Percentiles rank a stretch among this genome's conserved stretches.
phyloP scores from a whole-genome alignment of 257 asterid genomes.

The Ehretia macrophylla region DNA sequence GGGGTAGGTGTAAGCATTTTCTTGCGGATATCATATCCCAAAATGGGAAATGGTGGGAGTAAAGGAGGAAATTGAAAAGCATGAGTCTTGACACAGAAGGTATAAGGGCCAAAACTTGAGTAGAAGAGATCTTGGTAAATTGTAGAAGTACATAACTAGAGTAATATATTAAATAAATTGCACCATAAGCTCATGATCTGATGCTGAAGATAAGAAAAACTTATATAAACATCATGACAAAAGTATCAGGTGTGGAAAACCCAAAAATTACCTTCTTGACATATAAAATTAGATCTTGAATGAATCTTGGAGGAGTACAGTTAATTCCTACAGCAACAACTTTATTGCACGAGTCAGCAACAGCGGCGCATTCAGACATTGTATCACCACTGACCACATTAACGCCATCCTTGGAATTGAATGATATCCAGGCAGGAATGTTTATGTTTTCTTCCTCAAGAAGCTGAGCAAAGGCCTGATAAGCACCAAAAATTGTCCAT shows the following conservation, averaged over 20 bases:
- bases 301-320: constrained; percentile 88
- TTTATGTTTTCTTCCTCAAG: constrained; percentile 72
- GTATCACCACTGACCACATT: constrained; percentile 85
- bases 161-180: not conserved
- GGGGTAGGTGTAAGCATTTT: too few species aligned
- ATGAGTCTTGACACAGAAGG: too few species aligned
- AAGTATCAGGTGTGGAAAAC: constrained; percentile 5
- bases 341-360: constrained; percentile 65
- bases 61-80: too few species aligned
- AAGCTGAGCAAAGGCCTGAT: constrained; percentile 74
- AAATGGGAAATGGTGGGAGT: too few species aligned
- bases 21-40: too few species aligned
- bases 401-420: constrained; percentile 86
- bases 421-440: constrained; percentile 81
- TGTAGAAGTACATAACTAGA: not conserved
- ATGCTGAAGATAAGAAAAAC: too few species aligned
- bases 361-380: constrained; percentile 55
- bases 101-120: too few species aligned
- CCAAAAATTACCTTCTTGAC: constrained; percentile 49
- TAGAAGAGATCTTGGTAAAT: too few species aligned
- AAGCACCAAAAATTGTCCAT: constrained; percentile 23
- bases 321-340: constrained; percentile 79
- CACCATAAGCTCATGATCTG: too few species aligned
- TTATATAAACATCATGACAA: not conserved
- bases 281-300: constrained; percentile 59